A percentile compares a stretch with the other conserved stretches of the same genome.
These are phyloP conservation scores for Botryococcus braunii DNA, from an alignment of 163 green algal species.

Conservation along the genomic window DNA sequence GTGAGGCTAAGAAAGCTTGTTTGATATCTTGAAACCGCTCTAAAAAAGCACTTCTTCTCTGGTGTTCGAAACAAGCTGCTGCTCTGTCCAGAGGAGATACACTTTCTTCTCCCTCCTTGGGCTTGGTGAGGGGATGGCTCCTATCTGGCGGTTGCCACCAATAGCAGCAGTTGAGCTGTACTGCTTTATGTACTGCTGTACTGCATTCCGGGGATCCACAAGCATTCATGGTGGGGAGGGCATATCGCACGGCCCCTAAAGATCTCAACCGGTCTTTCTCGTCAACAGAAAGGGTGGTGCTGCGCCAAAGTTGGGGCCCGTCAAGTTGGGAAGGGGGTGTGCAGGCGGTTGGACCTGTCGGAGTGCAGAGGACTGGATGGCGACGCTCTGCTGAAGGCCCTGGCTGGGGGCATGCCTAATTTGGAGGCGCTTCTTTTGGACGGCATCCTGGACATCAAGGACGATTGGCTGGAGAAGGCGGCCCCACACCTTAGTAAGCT, in stretches of 20 bases:
- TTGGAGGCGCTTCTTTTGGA: conserved; percentile 33
- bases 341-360: conserved; percentile 32
- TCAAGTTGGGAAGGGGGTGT: background rate
- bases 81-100: too few relatives aligned
- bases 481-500: too few relatives aligned
- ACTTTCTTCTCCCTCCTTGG: too few relatives aligned
- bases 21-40: too few relatives aligned
- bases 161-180: background rate
- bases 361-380: conserved; percentile 36
- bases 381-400: background rate
- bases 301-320: too few relatives aligned
- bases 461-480: conserved; percentile 27
- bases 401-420: background rate
- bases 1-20: too few relatives aligned
- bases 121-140: too few relatives aligned
- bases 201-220: background rate
- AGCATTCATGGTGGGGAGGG: background rate
- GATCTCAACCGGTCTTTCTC: too few relatives aligned
- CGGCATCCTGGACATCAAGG: conserved; percentile 29
- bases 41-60: too few relatives aligned
- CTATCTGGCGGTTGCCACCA: too few relatives aligned
- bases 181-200: background rate
- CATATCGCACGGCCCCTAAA: background rate
- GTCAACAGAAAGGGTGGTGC: too few relatives aligned
- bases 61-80: too few relatives aligned